A percentile compares a stretch with the other conserved stretches of the same genome.
phyloP scores from a whole-genome alignment of 1,139 yeast species.

The Candida pseudoviswanathii region DNA sequence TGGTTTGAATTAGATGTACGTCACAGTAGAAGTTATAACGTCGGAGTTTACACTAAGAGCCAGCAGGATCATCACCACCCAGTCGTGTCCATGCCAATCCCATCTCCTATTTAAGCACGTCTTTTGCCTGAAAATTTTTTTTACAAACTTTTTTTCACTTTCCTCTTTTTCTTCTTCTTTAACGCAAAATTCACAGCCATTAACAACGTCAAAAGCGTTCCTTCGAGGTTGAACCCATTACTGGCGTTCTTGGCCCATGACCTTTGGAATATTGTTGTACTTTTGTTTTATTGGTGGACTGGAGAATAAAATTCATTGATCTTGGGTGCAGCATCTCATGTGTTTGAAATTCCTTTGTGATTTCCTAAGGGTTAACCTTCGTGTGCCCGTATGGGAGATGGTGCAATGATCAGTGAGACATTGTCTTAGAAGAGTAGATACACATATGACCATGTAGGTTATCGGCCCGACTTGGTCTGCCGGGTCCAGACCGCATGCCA shows the following conservation, averaged over 20 bases:
- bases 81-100: background rate
- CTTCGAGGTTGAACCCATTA: constrained; percentile 73
- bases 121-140: constrained; percentile 2
- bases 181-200: constrained; percentile 76
- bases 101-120: background rate
- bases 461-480: too few species aligned
- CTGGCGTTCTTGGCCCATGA: constrained; percentile 76
- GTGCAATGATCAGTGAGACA: constrained; percentile 79
- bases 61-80: too few species aligned
- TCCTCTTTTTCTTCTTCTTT: constrained; percentile 21
- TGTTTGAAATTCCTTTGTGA: constrained; percentile 35
- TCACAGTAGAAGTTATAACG: too few species aligned
- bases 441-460: too few species aligned
- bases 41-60: too few species aligned
- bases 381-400: constrained; percentile 81
- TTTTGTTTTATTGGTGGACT: constrained; percentile 50
- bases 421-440: constrained; percentile 13
- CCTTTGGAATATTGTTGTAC: constrained; percentile 60
- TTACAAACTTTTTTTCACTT: constrained; percentile 8
- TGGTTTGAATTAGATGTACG: background rate
- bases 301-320: constrained; percentile 65
- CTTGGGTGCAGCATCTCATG: constrained; percentile 86
- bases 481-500: too few species aligned
- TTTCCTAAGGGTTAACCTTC: constrained; percentile 76
- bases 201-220: constrained; percentile 64